Base-by-base conservation (phyloP, 176 grass and related monocot genomes). In the Aegilops umbellulata region DNA sequence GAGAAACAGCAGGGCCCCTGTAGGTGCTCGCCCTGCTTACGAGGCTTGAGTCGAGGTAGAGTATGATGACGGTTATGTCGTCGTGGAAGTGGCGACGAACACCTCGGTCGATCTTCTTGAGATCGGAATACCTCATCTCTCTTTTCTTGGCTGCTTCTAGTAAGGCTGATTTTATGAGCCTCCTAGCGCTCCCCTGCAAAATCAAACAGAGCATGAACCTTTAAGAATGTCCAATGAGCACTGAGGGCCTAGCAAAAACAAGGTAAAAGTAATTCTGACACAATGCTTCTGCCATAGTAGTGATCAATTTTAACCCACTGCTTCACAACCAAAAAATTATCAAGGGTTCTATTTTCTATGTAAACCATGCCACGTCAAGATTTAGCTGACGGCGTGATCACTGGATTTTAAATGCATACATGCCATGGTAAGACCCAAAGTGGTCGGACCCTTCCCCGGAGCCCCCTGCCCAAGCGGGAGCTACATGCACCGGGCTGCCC, bases 91-190 rank as follows among this genome's bases (percentile, higher is more conserved):
- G 95, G 20, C 95, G 91, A 6, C 95, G 93, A 5, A 98, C 93
- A 8, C 95, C 95, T 17, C 95, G 91, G 25, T 98, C 91, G 0
- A 98, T 98, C 89, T 94, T 98, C 81, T 95, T 98, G 39, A 98
- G 88, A 82, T 98, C 95, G 1, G 95, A 98, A 60, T 98, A 98
- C 36, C 95, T 87, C 95, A 98, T 98, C 89, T 98, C 95, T 81
- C 95, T 92, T 87, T 95, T 98, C 78, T 94, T 98, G 23, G 95
- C 95, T 65, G 95, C 95, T 83, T 55, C 83, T 82, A 95, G 93
- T 23, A 95, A 74, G 19, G 91, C 91, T 32, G 78, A 39, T 86
- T 92, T 95, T 51, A 98, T 82, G 34, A 98, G 91, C 84, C 81
- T 94, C 73, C 91, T 92, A 46, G 95, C 95, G 36, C 93, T 89